These are phyloP conservation scores for Stagonosporopsis cucurbitacearum DNA, from an alignment of 2,329 filamentous ascomycete species.

Conservation along the genomic window DNA sequence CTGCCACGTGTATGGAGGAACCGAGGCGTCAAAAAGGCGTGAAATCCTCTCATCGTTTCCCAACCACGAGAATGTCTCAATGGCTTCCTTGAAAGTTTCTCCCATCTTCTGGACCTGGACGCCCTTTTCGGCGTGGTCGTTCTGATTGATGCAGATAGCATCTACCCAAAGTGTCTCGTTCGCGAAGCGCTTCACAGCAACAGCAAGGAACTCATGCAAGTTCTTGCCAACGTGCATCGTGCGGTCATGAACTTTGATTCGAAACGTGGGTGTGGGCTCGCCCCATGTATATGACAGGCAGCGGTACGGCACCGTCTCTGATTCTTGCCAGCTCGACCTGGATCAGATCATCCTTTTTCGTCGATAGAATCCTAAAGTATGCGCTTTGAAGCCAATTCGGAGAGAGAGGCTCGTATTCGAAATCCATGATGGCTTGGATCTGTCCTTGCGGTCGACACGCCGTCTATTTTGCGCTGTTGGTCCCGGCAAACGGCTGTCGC, in stretches of 20 bases:
- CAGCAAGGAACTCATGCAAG: background rate
- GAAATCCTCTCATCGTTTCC: background rate
- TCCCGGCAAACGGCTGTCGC: no score
- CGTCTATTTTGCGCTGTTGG: no score
- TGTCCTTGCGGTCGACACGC: no score
- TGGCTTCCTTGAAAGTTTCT: background rate
- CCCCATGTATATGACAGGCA: background rate
- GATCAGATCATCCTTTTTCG: no score
- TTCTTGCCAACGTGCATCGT: background rate
- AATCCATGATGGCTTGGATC: background rate
- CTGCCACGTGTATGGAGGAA: no score
- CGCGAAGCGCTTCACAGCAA: background rate
- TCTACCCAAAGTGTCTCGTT: background rate
- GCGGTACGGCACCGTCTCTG: background rate
- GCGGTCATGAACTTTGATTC: background rate
- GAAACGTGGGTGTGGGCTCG: background rate
- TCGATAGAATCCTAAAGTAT: background rate
- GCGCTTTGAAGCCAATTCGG: background rate
- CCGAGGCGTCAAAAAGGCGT: no score
- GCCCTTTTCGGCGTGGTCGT: background rate
- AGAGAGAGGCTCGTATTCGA: background rate
- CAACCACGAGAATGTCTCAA: background rate
- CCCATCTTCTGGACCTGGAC: background rate
- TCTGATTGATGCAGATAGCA: constrained; percentile 1
- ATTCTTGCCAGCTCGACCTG: no score